Base-by-base conservation (phyloP, 2,329 filamentous ascomycete species). In the Ophiocordyceps robertsii region DNA sequence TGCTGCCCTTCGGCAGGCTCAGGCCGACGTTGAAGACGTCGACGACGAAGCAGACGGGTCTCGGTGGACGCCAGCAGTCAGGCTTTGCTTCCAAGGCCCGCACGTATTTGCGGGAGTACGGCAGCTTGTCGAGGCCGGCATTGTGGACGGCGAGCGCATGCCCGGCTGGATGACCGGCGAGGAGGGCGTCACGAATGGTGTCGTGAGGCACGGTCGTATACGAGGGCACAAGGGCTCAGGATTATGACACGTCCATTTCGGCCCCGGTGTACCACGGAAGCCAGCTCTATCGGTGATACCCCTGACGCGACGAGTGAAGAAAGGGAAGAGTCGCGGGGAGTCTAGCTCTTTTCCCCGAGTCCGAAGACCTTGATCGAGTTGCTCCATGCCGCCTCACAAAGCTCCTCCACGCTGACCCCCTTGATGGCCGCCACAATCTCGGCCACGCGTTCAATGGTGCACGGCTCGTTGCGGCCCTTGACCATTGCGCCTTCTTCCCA, bases 401-500 rank as follows among this genome's bases (percentile, higher is more conserved):
- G 82, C 56, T 90, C 82, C 56, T 93, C 80, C 1, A 94, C 73
- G 4, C 72, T 63, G 4, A 95, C 69, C 0, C 75, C 85, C 62
- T 95, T 95, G 49, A 96, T 82, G 36, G 73, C 79, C 1, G 92
- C 90, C 49, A 98, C 80, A 41, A 90, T 85, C 59, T 82, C 80
- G n/a, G 87, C 92, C 13, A 98, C 84, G 42, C 82, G 79, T 49
- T 82, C 78, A 50, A 98, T 95, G 42, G 76, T 82, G 53, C 83
- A 89, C 10, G 90, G 86, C 63, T 98, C 92, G 57, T 98, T 98
- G 46, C 92, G 77, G 1, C 90, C 87, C 65, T 96, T 98, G 42
- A 98, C 76, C 84, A 95, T 90, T 35, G 72, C 73, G 0, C 89
- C 90, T 53, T 85, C 78, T 37, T 77, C 75, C 82, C 88, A 98